phyloP scores from a whole-genome alignment of 192 early-diverging fungal species.

The Allomyces arbusculus region DNA sequence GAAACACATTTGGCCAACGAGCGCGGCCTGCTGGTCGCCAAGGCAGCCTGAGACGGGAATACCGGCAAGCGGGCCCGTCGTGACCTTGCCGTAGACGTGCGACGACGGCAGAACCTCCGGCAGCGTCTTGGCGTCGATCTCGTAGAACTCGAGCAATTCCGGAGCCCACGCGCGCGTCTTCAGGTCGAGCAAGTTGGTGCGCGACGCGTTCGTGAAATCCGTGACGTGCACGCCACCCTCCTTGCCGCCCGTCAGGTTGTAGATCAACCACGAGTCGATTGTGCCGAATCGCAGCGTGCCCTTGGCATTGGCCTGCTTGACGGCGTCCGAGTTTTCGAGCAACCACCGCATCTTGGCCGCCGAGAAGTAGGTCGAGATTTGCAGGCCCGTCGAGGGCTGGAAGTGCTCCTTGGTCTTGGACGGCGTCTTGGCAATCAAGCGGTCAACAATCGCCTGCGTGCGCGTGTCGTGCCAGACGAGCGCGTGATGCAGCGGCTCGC shows the following conservation, averaged over 20 bases:
- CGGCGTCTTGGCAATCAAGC: conserved; percentile 31
- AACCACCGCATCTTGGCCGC: conserved; percentile 85
- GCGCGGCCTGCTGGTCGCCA: conserved; percentile 87
- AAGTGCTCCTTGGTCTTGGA: conserved; percentile 20
- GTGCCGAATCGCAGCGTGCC: conserved; percentile 65
- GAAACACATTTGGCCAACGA: conserved; percentile 88
- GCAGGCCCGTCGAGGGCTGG: conserved; percentile 54
- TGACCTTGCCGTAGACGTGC: conserved; percentile 45
- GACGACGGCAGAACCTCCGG: conserved; percentile 69
- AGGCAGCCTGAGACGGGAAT: conserved; percentile 70
- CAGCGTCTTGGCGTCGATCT: conserved; percentile 31
- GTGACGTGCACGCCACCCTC: conserved; percentile 56
- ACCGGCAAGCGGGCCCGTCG: conserved; percentile 37
- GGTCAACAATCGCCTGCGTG: conserved; percentile 49
- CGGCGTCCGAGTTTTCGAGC: conserved; percentile 54
- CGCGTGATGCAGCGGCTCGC: conserved; percentile 58
- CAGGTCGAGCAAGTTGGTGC: conserved; percentile 90
- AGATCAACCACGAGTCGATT: conserved; percentile 85
- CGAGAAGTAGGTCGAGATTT: conserved; percentile 78
- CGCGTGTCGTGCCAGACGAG: conserved; percentile 84
- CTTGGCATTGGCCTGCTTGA: conserved; percentile 50
- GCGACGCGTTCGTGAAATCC: conserved; percentile 82
- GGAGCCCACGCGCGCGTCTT: conserved; percentile 60
- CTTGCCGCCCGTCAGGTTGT: conserved; percentile 67
- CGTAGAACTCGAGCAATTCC: conserved; percentile 56